A percentile compares a stretch with the other conserved stretches of the same genome.
Evolutionary conservation across 495 filamentous ascomycete genomes (phyloP).

Genomic region (Neurospora sp.): DNA sequence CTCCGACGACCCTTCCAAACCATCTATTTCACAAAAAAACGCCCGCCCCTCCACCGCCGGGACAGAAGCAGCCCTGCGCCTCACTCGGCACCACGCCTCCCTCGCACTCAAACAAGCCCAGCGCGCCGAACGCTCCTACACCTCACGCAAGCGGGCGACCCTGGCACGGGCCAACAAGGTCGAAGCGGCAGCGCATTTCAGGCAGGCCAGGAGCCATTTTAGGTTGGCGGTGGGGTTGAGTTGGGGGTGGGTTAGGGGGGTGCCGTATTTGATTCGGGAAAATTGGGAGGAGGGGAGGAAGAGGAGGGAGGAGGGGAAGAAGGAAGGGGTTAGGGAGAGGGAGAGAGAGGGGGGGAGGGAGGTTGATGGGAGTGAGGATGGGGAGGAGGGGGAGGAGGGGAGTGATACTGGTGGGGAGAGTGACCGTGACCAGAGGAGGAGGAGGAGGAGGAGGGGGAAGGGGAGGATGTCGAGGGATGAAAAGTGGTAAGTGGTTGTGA

Average conservation of each 20-base stretch:
- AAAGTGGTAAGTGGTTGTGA: not conserved
- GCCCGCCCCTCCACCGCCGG: conserved; percentile 12
- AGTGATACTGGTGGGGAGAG: not conserved
- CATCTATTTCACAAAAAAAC: too few relatives aligned
- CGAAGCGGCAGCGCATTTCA: conserved; percentile 20
- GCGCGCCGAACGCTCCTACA: conserved; percentile 21
- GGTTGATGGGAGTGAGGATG: not conserved
- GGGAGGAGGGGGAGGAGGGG: not conserved
- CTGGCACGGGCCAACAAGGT: conserved; percentile 14
- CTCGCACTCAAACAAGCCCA: conserved; percentile 16
- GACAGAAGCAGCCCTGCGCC: conserved; percentile 22
- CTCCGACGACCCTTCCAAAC: not conserved
- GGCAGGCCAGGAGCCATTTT: conserved; percentile 15
- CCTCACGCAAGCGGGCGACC: conserved; percentile 17
- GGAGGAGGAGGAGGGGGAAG: not conserved
- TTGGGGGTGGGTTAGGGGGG: conserved; percentile 6
- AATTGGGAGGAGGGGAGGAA: not conserved
- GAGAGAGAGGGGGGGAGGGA: not conserved
- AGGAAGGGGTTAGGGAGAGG: conserved; percentile 8
- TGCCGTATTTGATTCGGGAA: conserved; percentile 12
- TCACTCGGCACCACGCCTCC: conserved; percentile 14
- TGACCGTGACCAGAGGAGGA: not conserved
- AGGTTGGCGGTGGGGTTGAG: conserved; percentile 8
- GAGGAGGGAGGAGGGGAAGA: not conserved
- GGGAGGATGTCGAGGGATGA: not conserved